Percentiles rank a stretch among this genome's conserved stretches.
phyloP scores from a whole-genome alignment of 768 basidiomycete species.

The Candolleomyces efflorescens region DNA sequence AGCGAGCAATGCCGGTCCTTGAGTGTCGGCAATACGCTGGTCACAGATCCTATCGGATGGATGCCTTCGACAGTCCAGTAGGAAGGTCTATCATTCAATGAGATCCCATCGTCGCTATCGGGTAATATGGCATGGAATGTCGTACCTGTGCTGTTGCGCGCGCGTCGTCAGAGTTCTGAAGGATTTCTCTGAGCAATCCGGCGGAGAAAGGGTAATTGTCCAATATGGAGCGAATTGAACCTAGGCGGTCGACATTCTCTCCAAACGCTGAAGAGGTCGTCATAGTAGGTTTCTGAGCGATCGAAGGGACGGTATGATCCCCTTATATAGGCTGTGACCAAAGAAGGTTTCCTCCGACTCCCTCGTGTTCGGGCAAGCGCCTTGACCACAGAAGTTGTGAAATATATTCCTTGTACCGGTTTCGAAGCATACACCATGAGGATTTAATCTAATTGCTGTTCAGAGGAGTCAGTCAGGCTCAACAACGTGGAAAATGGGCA shows the following conservation, averaged over 20 bases:
- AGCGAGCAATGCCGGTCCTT: conserved; percentile 36
- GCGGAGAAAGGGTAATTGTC: conserved; percentile 34
- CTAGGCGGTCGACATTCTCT: conserved; percentile 17
- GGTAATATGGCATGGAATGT: conserved; percentile 12
- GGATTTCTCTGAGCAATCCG: conserved; percentile 33
- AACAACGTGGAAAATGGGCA: too few species aligned
- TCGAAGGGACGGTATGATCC: not conserved
- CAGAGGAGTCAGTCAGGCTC: too few species aligned
- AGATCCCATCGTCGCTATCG: not conserved
- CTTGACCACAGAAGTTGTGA: too few species aligned
- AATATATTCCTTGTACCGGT: too few species aligned
- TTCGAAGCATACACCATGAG: too few species aligned
- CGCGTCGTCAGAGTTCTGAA: conserved; percentile 41
- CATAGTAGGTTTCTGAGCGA: not conserved
- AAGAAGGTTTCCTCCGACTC: not conserved
- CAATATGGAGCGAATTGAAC: conserved; percentile 25
- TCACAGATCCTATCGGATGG: conserved; percentile 18
- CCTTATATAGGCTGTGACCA: not conserved
- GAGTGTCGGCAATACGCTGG: conserved; percentile 21
- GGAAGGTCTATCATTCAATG: conserved; percentile 16
- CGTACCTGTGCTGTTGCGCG: conserved; percentile 29
- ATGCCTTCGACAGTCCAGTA: conserved; percentile 29
- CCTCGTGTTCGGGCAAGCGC: too few species aligned
- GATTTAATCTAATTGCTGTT: too few species aligned
- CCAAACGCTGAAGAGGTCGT: conserved; percentile 13